A percentile compares a stretch with the other conserved stretches of the same genome.
phyloP scores from a whole-genome alignment of 2,329 filamentous ascomycete species.

The Arthrobotrys entomopaga region DNA sequence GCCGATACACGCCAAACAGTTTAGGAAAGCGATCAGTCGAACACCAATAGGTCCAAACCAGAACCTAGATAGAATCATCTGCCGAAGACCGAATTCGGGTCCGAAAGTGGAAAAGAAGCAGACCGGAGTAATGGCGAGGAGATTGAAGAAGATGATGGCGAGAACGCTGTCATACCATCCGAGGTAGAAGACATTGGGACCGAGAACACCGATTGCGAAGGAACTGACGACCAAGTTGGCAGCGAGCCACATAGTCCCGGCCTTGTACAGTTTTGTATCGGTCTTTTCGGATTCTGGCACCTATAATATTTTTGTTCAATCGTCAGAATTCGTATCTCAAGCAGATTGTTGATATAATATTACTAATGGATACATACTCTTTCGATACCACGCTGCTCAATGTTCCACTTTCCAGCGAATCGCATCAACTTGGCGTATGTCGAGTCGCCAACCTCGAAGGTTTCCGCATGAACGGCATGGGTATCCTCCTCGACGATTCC shows the following conservation, averaged over 20 bases:
- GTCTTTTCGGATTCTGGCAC: constrained; percentile 73
- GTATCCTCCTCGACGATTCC: constrained; percentile 59
- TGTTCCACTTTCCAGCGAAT: constrained; percentile 72
- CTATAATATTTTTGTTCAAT: constrained; percentile 22
- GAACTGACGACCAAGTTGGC: constrained; percentile 81
- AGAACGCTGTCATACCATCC: constrained; percentile 79
- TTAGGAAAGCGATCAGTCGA: constrained; percentile 77
- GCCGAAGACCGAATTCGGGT: constrained; percentile 76
- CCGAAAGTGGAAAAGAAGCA: constrained; percentile 83
- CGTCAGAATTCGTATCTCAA: neutral
- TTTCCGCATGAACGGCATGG: constrained; percentile 69
- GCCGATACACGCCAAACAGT: constrained; percentile 76
- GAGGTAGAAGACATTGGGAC: constrained; percentile 73
- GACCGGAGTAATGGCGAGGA: constrained; percentile 76
- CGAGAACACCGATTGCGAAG: constrained; percentile 78
- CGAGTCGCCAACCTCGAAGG: constrained; percentile 69
- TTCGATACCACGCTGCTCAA: constrained; percentile 81
- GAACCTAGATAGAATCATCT: constrained; percentile 82
- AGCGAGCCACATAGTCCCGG: constrained; percentile 80
- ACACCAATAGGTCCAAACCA: constrained; percentile 79
- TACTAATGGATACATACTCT: constrained; percentile 65
- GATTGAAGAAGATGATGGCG: constrained; percentile 78
- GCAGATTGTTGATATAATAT: neutral
- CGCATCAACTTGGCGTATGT: constrained; percentile 71
- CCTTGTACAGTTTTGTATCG: constrained; percentile 73